These are phyloP conservation scores for Trichoderma guizhouense DNA, from an alignment of 2,329 filamentous ascomycete genomes.

Conservation along the genomic window DNA sequence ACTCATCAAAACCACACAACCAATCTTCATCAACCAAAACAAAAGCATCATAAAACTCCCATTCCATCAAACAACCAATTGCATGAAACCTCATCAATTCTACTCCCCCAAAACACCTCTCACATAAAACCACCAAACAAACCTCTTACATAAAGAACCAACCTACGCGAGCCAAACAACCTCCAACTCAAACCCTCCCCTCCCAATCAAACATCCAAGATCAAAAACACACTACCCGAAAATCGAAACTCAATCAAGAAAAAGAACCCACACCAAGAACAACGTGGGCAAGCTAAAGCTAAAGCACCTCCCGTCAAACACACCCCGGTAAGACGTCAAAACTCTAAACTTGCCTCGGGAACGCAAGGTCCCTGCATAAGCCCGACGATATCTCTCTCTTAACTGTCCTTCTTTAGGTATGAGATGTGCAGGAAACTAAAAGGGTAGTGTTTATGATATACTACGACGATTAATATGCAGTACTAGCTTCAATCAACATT, in stretches of 20 bases:
- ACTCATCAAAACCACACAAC: not conserved
- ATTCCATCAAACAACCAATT: not conserved
- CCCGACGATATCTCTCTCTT: not conserved
- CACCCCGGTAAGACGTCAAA: not conserved
- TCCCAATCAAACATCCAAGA: not conserved
- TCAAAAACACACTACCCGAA: not conserved
- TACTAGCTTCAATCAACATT: not conserved
- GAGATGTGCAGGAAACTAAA: not conserved
- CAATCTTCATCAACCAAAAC: not conserved
- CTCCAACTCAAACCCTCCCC: not conserved
- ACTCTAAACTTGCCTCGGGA: not conserved
- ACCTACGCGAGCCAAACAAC: not conserved
- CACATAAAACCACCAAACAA: not conserved
- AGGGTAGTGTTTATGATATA: not conserved
- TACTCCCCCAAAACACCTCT: not conserved
- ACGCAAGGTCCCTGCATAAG: not conserved
- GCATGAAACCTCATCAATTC: not conserved
- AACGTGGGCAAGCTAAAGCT: not conserved
- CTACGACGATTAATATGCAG: not conserved
- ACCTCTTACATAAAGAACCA: not conserved
- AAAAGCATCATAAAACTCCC: not conserved
- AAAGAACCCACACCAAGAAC: not conserved
- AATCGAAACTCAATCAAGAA: not conserved
- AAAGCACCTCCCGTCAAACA: not conserved
- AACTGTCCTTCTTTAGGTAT: not conserved